phyloP scores from a whole-genome alignment of 169 alveolate genomes.

The Eimeria mitis region DNA sequence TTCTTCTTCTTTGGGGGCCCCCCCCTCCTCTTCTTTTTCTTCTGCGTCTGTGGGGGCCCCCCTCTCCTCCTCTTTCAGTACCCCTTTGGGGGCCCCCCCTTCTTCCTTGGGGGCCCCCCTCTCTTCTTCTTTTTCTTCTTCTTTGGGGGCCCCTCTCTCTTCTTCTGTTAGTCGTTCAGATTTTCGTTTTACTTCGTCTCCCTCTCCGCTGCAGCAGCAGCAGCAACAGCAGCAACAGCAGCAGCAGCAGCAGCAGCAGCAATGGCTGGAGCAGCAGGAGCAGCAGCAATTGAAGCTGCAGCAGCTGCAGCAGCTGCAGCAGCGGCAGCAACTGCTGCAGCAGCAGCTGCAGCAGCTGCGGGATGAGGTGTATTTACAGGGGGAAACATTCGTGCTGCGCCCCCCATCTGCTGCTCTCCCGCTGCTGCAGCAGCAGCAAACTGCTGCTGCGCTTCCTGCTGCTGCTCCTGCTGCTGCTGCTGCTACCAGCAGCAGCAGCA shows the following conservation, averaged over 20 bases:
- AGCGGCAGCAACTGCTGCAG: background rate
- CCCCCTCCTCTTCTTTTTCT: background rate
- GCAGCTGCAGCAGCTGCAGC: background rate
- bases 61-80: background rate
- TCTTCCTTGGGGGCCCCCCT: background rate
- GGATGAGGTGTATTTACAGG: background rate
- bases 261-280: background rate
- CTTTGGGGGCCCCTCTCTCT: background rate
- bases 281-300: background rate
- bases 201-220: background rate
- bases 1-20: background rate
- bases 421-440: background rate
- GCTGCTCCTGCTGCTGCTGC: background rate
- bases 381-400: background rate
- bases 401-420: background rate
- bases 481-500: too few species aligned
- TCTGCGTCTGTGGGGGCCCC: too few species aligned
- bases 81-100: background rate
- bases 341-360: slow-evolving; percentile 12
- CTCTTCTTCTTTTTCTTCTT: too few species aligned
- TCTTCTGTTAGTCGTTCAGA: background rate
- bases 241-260: slow-evolving; percentile 20
- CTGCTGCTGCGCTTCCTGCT: background rate
- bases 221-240: slow-evolving; percentile 6
- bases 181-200: background rate